A percentile compares a stretch with the other conserved stretches of the same genome.
phyloP scores from a whole-genome alignment of 257 asterid genomes.

The Nicotiana otophora region DNA sequence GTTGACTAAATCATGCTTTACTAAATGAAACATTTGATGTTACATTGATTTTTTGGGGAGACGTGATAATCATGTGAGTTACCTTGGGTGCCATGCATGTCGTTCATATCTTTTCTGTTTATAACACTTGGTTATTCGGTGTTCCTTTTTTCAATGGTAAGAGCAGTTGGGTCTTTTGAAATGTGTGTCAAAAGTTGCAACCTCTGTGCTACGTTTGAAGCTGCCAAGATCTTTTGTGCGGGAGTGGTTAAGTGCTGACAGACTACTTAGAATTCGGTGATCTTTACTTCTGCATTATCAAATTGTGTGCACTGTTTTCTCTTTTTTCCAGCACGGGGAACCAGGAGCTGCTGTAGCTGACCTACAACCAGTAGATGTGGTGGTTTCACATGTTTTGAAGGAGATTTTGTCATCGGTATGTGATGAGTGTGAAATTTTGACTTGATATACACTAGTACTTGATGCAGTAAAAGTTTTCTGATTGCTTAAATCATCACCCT shows the following conservation, averaged over 20 bases:
- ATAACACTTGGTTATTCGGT: not conserved
- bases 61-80: not conserved
- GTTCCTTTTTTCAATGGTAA: not conserved
- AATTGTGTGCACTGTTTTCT: not conserved
- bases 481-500: not conserved
- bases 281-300: not conserved
- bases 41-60: not conserved
- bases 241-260: not conserved
- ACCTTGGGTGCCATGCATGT: not conserved
- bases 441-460: not conserved
- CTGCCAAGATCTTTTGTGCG: not conserved
- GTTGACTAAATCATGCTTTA: not conserved
- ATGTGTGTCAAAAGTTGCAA: not conserved
- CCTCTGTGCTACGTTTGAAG: not conserved
- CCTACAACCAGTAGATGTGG: constrained; percentile 75
- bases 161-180: not conserved
- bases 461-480: not conserved
- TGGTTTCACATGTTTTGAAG: constrained; percentile 82
- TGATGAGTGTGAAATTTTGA: constrained; percentile 4
- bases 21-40: not conserved
- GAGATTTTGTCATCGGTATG: constrained; percentile 83
- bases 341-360: constrained; percentile 99
- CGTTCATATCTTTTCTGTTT: not conserved
- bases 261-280: not conserved
- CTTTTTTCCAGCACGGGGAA: constrained; percentile 82